Base-by-base conservation (phyloP, 1,284 basidiomycete genomes). In the Sphaerobolus stellatus region DNA sequence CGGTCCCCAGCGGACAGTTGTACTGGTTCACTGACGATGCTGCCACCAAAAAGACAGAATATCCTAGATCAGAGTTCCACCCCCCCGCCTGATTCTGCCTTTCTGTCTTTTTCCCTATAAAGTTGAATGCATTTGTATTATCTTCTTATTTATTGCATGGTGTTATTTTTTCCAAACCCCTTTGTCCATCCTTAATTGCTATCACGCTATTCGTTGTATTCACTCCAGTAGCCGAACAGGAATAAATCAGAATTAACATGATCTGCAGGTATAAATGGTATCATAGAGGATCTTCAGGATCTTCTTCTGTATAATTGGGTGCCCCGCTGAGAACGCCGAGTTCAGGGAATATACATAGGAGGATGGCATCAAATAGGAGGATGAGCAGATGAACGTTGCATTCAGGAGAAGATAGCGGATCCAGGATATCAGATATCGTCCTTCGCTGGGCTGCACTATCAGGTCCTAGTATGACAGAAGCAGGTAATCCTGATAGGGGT, bases 11-110 rank as follows among this genome's bases (percentile, higher is more conserved):
- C 13, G 95, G 95, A 22, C 84, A 88, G 57, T 78, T 96, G 18
- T 94, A 85, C 71, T 97, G 93, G 93, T 96, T 96, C 71, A 83
- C 89, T 33, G 92, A 95, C 71, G 83, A 92, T 52, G 85, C 84
- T 7, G 93, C 94, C 1, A 78, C 84, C 6, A 75, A 71, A 40
- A 83, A 87, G 66, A 78, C 88, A 40, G 64, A 78, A 63, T 88
- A 83, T 65, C 66, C 77, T 11, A 76, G 71, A 67, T 78, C 80
- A 4, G 60, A 71, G 11, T 82, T 86, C 70, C 18, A 11, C 33
- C 41, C 28, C 28, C 13, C 22, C 16, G 20, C n/a, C n/a, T n/a
- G n/a, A n/a, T n/a, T n/a, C n/a, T n/a, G n/a, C n/a, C n/a, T n/a
- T n/a, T n/a, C n/a, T n/a, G n/a, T n/a, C n/a, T n/a, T n/a, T n/a